Evolutionary conservation across 306 rosid species (phyloP).

Genomic region (Prunus campanulata): DNA sequence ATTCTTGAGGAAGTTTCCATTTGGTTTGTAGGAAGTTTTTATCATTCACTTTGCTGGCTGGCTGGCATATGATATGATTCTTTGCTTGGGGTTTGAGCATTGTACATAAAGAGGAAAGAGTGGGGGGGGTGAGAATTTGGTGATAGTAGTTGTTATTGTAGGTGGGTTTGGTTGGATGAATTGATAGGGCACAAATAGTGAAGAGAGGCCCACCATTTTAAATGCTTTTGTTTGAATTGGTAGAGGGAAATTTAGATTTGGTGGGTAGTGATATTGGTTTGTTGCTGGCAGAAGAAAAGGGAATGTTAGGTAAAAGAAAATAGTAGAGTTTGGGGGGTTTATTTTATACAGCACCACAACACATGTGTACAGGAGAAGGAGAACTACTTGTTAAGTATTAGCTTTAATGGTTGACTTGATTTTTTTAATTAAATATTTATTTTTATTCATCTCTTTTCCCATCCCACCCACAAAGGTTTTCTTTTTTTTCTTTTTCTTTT

Average conservation of each 20-base stretch:
- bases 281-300: slow-evolving; percentile 10
- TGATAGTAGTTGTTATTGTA: slow-evolving; percentile 40
- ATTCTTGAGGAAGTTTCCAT: slow-evolving; percentile 44
- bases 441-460: background rate
- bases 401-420: slow-evolving; percentile 40
- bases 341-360: slow-evolving; percentile 24
- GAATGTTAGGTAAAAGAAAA: slow-evolving; percentile 30
- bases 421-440: background rate
- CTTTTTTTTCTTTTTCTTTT: background rate
- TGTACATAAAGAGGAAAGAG: slow-evolving; percentile 52
- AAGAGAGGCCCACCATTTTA: slow-evolving; percentile 29
- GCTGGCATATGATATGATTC: slow-evolving; percentile 31
- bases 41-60: slow-evolving; percentile 25
- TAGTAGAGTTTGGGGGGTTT: slow-evolving; percentile 18
- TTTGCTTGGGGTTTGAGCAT: slow-evolving; percentile 59
- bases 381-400: slow-evolving; percentile 14
- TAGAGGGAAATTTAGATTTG: slow-evolving; percentile 14
- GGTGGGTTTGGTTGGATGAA: slow-evolving; percentile 64
- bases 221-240: slow-evolving; percentile 41
- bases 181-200: slow-evolving; percentile 19
- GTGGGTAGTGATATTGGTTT: slow-evolving; percentile 25
- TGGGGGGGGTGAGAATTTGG: slow-evolving; percentile 40
- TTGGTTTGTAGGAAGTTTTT: slow-evolving; percentile 30
- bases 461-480: background rate
- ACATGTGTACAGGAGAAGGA: slow-evolving; percentile 46